Percentiles rank a stretch among this genome's conserved stretches.
These are phyloP conservation scores for Tulasnella sp. DNA, from an alignment of 768 basidiomycete species.

Conservation along the genomic window DNA sequence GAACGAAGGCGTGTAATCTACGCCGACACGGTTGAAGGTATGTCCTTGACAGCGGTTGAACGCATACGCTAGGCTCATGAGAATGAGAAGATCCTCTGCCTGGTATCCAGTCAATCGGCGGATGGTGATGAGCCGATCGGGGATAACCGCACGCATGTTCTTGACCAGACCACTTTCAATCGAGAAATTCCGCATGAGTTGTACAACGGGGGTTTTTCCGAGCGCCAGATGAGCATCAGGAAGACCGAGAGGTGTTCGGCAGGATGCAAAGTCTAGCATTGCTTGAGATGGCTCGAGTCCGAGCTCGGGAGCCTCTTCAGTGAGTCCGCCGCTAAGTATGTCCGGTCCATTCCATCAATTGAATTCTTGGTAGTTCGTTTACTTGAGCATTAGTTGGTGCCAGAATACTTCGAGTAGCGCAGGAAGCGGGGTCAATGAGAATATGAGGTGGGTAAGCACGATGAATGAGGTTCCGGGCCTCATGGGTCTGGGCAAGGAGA, in stretches of 20 bases:
- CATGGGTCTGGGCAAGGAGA: too few species aligned
- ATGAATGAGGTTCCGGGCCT: slow-evolving; percentile 19
- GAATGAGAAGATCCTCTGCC: slow-evolving; percentile 5
- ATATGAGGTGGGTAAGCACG: slow-evolving; percentile 24
- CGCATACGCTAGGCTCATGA: slow-evolving; percentile 1
- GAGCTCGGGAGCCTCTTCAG: slow-evolving; percentile 19
- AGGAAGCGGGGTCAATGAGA: slow-evolving; percentile 20
- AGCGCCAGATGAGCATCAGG: slow-evolving; percentile 23
- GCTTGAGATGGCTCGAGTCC: slow-evolving; percentile 17
- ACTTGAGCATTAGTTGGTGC: slow-evolving; percentile 30
- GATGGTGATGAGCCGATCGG: slow-evolving; percentile 19
- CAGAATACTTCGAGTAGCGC: slow-evolving; percentile 27
- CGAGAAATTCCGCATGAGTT: slow-evolving; percentile 30
- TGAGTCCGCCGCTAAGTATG: slow-evolving; percentile 21
- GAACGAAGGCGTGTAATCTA: slow-evolving; percentile 29
- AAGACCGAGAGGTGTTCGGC: slow-evolving; percentile 18
- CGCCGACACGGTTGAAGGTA: slow-evolving; percentile 23
- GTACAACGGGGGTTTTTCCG: slow-evolving; percentile 26
- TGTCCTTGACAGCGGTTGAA: slow-evolving; percentile 16
- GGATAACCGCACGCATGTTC: slow-evolving; percentile 29
- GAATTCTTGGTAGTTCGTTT: slow-evolving; percentile 26
- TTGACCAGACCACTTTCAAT: slow-evolving; percentile 31
- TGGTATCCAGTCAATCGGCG: slow-evolving; percentile 18
- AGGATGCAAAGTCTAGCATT: slow-evolving; percentile 20
- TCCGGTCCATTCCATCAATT: slow-evolving; percentile 20